A percentile compares a stretch with the other conserved stretches of the same genome.
Conservation (phyloP, 2,329 filamentous ascomycete species). For the Talaromyces marneffei region DNA sequence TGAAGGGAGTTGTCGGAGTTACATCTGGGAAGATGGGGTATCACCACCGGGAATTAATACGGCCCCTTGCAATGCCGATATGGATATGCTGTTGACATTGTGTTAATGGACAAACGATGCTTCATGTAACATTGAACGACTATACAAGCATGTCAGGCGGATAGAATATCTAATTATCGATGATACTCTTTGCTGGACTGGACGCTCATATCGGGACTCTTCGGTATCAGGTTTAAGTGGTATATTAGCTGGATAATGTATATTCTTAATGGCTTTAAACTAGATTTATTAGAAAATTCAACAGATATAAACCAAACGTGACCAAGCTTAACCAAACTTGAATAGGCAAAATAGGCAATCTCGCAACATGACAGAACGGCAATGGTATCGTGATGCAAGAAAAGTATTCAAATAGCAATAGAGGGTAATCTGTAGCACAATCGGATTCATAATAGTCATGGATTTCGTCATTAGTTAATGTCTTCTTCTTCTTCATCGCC, state of each 20-base stretch:
- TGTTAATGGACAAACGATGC: not conserved
- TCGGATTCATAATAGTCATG: not conserved
- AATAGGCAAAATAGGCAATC: not conserved
- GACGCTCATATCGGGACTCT: not conserved
- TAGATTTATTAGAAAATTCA: not conserved
- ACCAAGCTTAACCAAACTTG: not conserved
- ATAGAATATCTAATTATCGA: not conserved
- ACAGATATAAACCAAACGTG: not conserved
- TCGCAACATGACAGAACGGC: not conserved
- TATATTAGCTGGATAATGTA: not conserved
- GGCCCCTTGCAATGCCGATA: constrained; percentile 18
- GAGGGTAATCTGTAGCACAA: not conserved
- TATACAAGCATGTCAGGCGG: too few relatives aligned
- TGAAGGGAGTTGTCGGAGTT: constrained; percentile 14
- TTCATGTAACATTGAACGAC: not conserved
- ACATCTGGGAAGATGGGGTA: constrained; percentile 30
- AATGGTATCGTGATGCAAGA: not conserved
- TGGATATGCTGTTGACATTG: constrained; percentile 22
- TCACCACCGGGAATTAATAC: constrained; percentile 29
- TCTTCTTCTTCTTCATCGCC: constrained; percentile 12
- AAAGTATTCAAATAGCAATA: not conserved
- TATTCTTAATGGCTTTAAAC: not conserved
- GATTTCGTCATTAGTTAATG: constrained; percentile 4
- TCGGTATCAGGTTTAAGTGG: too few relatives aligned
- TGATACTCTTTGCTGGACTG: not conserved